These are phyloP conservation scores for Bryoglossum gracile DNA, from an alignment of 495 filamentous ascomycete genomes.

Conservation along the genomic window DNA sequence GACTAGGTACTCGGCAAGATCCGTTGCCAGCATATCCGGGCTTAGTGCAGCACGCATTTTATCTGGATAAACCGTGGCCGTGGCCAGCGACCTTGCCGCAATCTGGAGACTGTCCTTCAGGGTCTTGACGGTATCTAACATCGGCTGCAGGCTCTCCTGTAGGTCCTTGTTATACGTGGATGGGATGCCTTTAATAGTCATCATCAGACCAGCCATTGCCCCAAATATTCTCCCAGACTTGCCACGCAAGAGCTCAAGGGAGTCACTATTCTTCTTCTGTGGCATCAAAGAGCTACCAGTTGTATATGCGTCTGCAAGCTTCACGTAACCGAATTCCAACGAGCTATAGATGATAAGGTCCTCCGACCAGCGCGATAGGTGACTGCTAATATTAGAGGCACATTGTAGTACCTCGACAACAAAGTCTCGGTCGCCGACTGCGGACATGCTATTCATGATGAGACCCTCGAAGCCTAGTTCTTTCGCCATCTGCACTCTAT, in stretches of 20 bases:
- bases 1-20: slow-evolving; percentile 37
- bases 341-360: slow-evolving; percentile 85
- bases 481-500: slow-evolving; percentile 78
- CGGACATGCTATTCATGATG: slow-evolving; percentile 76
- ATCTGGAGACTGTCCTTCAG: slow-evolving; percentile 80
- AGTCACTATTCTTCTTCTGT: slow-evolving; percentile 67
- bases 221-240: slow-evolving; percentile 74
- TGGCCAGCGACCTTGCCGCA: slow-evolving; percentile 38
- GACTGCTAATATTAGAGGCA: slow-evolving; percentile 68
- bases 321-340: slow-evolving; percentile 75
- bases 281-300: slow-evolving; percentile 78
- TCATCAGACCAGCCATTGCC: slow-evolving; percentile 83
- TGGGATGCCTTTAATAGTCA: slow-evolving; percentile 79
- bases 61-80: slow-evolving; percentile 48
- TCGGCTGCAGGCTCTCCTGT: slow-evolving; percentile 81
- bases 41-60: slow-evolving; percentile 61
- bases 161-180: slow-evolving; percentile 95
- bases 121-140: slow-evolving; percentile 88
- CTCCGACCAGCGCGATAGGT: slow-evolving; percentile 82
- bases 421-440: slow-evolving; percentile 82
- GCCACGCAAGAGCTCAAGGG: slow-evolving; percentile 78
- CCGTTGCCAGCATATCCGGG: slow-evolving; percentile 51
- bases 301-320: slow-evolving; percentile 55
- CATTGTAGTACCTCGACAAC: slow-evolving; percentile 89
- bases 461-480: slow-evolving; percentile 84